phyloP scores from a whole-genome alignment of 345 rosid genomes.

The Passiflora organensis region DNA sequence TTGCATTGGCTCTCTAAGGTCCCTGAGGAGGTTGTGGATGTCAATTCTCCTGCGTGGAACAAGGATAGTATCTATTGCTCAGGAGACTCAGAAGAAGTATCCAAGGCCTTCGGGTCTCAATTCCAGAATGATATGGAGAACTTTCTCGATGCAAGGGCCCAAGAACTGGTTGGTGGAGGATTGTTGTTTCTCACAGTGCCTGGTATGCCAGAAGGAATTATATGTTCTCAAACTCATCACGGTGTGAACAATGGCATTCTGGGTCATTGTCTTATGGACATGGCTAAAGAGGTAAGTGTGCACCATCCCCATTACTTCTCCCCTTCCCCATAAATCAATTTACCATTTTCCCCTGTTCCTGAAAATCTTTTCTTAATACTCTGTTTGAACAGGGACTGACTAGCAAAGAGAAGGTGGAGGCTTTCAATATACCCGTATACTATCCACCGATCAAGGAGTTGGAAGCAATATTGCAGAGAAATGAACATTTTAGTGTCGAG shows the following conservation, averaged over 20 bases:
- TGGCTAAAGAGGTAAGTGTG: constrained; percentile 18
- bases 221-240: not conserved
- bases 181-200: constrained; percentile 12
- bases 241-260: constrained; percentile 3
- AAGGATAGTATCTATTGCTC: constrained; percentile 16
- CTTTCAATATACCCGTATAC: no score
- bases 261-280: constrained; percentile 8
- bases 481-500: no score
- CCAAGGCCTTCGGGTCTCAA: constrained; percentile 21
- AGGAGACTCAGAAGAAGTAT: constrained; percentile 12
- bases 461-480: no score
- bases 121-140: constrained; percentile 17
- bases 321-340: no score
- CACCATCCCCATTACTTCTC: no score
- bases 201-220: constrained; percentile 19
- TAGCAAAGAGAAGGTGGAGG: no score
- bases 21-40: constrained; percentile 10
- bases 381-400: no score
- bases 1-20: constrained; percentile 33
- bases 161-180: constrained; percentile 29
- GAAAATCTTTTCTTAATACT: no score
- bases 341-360: no score
- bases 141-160: constrained; percentile 25
- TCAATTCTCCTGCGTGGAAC: constrained; percentile 22
- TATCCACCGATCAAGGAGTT: no score